These are phyloP conservation scores for Fusarium sp. DNA, from an alignment of 2,329 filamentous ascomycete species.

Conservation along the genomic window DNA sequence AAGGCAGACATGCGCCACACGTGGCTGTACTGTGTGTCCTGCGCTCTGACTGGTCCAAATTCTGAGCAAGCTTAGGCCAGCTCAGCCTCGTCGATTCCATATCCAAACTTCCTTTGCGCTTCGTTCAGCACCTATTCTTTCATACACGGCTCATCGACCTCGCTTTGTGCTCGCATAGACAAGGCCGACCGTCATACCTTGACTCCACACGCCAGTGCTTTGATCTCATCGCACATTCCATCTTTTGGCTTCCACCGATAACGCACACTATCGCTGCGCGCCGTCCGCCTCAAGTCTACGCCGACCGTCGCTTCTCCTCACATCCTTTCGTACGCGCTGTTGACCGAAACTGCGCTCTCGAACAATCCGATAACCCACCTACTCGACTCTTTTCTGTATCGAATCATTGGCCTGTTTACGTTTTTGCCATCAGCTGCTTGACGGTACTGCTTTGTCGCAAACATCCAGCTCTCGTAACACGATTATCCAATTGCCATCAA, in stretches of 20 bases:
- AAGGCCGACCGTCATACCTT: constrained; percentile 34
- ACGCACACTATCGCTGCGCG: constrained; percentile 17
- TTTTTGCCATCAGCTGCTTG: background rate
- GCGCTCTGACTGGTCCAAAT: constrained; percentile 32
- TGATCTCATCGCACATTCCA: constrained; percentile 4
- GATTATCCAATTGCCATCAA: constrained; percentile 7
- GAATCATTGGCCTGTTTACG: background rate
- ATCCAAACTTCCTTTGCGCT: constrained; percentile 27
- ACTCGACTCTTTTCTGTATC: background rate
- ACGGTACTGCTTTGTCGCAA: constrained; percentile 7
- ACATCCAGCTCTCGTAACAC: constrained; percentile 5
- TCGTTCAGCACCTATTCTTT: constrained; percentile 24
- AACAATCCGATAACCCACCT: constrained; percentile 17
- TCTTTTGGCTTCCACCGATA: background rate
- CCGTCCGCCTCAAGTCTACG: constrained; percentile 2
- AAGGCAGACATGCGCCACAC: constrained; percentile 6
- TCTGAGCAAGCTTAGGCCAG: constrained; percentile 12
- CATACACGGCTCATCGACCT: constrained; percentile 3
- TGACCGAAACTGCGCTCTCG: constrained; percentile 1
- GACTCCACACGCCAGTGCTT: constrained; percentile 31
- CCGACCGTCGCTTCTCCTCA: constrained; percentile 10
- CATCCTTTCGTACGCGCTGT: constrained; percentile 17
- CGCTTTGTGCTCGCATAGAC: constrained; percentile 31
- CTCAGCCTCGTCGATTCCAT: constrained; percentile 40
- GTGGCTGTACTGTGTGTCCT: background rate